phyloP scores from a whole-genome alignment of 352 stramenopile species.

The Phytopythium mirpurense region DNA sequence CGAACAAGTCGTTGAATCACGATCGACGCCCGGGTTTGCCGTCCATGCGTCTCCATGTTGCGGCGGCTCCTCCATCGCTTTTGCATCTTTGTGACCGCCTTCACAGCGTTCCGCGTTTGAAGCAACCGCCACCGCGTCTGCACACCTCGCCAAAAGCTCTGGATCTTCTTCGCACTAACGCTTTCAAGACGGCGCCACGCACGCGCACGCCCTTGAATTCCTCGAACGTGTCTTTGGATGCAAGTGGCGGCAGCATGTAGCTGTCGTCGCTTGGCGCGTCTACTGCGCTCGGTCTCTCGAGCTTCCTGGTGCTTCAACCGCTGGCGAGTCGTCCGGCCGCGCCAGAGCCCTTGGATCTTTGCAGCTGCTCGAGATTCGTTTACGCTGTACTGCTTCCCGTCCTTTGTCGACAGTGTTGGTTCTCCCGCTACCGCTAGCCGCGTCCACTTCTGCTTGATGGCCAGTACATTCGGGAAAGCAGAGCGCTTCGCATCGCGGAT shows the following conservation, averaged over 20 bases:
- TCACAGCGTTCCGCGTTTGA: constrained; percentile 32
- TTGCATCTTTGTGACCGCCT: constrained; percentile 49
- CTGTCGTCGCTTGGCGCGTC: constrained; percentile 19
- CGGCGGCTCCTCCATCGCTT: constrained; percentile 32
- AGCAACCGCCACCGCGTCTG: constrained; percentile 35
- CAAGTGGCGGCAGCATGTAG: constrained; percentile 29
- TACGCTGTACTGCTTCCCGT: constrained; percentile 3
- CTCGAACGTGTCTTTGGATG: constrained; percentile 58
- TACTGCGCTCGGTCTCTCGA: constrained; percentile 21
- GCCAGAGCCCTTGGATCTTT: constrained; percentile 51
- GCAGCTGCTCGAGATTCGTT: constrained; percentile 24
- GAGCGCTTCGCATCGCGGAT: constrained; percentile 13
- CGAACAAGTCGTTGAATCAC: constrained; percentile 40
- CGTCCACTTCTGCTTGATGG: constrained; percentile 22
- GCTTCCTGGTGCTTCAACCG: constrained; percentile 38
- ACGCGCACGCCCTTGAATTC: constrained; percentile 31
- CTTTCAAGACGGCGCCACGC: constrained; percentile 40
- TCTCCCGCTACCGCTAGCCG: constrained; percentile 8
- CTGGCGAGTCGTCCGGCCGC: constrained; percentile 27
- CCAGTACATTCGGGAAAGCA: background rate
- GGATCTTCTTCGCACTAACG: constrained; percentile 35
- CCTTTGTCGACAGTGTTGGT: constrained; percentile 3
- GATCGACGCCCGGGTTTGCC: constrained; percentile 16
- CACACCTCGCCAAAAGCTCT: constrained; percentile 51
- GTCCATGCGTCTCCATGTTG: constrained; percentile 17